phyloP scores from a whole-genome alignment of 495 filamentous ascomycete genomes.

The Bombardia bombarda region DNA sequence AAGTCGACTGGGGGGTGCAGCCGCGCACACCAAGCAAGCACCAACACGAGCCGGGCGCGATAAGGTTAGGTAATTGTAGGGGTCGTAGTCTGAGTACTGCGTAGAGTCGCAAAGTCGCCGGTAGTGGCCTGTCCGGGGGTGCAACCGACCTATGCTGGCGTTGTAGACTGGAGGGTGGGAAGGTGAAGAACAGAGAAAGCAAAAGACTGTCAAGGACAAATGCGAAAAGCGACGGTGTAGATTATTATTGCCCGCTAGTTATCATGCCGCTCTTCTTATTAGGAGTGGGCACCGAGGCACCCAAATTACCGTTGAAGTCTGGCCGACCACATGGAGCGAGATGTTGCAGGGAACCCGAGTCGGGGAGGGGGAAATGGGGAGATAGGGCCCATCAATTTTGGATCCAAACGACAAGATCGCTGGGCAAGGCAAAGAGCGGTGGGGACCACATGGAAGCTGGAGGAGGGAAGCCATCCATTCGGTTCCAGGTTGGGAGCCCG shows the following conservation, averaged over 20 bases:
- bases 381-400: slow-evolving; percentile 4
- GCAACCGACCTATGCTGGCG: no score
- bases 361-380: slow-evolving; percentile 3
- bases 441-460: slow-evolving; percentile 1
- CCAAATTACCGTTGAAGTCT: neutral
- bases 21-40: no score
- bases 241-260: neutral
- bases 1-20: no score
- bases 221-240: no score
- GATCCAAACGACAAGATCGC: slow-evolving; percentile 3
- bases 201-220: no score
- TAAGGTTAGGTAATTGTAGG: no score
- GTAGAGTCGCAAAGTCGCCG: no score
- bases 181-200: neutral
- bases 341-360: slow-evolving; percentile 6
- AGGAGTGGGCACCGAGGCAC: neutral
- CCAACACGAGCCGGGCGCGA: no score
- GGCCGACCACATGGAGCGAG: neutral
- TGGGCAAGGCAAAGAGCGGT: slow-evolving; percentile 11
- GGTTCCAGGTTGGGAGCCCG: no score
- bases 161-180: no score
- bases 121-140: neutral
- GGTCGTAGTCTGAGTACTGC: no score
- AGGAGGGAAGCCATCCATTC: neutral
- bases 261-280: neutral